Evolutionary conservation across 129 eudicot genomes (phyloP), one percentile per base, ranked within the genome.

Genomic region (Flaveria brownii): DNA sequence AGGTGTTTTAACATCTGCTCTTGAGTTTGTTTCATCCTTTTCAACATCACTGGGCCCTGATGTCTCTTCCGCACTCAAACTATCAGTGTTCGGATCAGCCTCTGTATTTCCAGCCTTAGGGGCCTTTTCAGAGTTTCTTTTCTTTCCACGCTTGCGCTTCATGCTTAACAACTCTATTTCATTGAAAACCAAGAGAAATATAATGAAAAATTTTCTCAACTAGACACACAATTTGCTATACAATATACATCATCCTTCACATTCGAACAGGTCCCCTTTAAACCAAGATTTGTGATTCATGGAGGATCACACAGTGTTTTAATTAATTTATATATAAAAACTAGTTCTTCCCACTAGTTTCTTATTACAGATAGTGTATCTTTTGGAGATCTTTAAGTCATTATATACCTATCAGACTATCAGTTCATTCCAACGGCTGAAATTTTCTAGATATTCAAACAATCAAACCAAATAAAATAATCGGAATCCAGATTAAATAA

Each of bases 121-220:
- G 51, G 79, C 72, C 80, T 82, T 87, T 70, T 87, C 86, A 9
- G 82, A 67, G 63, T 77, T 87, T 51, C 96, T 85, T 85, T 88
- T 91, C 87, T 85, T 85, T 65, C 93, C 93, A 70, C 96, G 96
- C 82, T 74, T 87, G 20, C 96, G 89, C 80, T 92, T 92, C 97
- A 92, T 92, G 72, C 17, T 82, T 54, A 54, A 3, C 25, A 43
- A 13, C 18, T 63, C n/a, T 64, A 72, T 36, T 17, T 55, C 62
- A 77, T 17, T 25, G 49, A 25, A 54, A 28, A 55, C 42, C 9
- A 52, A 15, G 18, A 41, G 22, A 12, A 23, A 65, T 1, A 42
- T 42, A 68, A 54, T 77, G 39, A 42, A 54, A 39, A 30, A 28
- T 3, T 25, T 12, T 14, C 6, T 26, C 12, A 25, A 61, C 2